Evolutionary conservation across 768 basidiomycete genomes (phyloP).

Genomic region (Mycena pura): DNA sequence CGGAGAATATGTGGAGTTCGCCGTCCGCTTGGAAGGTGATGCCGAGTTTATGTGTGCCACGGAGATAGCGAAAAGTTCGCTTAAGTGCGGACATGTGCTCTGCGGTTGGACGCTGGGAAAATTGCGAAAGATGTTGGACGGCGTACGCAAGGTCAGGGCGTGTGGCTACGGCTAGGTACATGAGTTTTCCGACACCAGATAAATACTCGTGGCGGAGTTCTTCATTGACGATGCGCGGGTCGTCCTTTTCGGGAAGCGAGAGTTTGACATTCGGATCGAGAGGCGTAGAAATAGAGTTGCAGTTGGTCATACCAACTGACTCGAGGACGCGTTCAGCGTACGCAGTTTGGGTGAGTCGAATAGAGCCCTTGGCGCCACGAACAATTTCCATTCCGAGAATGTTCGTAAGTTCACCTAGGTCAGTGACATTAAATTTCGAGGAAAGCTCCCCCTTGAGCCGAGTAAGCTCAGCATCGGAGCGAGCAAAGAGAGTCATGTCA

Average conservation of each 20-base stretch:
- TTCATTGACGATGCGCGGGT: background rate
- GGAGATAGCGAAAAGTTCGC: slow-evolving; percentile 44
- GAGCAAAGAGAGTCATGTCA: slow-evolving; percentile 30
- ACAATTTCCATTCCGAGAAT: slow-evolving; percentile 34
- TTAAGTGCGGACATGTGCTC: slow-evolving; percentile 43
- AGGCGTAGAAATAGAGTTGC: slow-evolving; percentile 22
- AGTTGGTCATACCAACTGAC: slow-evolving; percentile 18
- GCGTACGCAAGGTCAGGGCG: slow-evolving; percentile 43
- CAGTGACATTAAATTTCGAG: slow-evolving; percentile 18
- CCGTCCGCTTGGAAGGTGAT: slow-evolving; percentile 10
- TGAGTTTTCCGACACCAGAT: slow-evolving; percentile 35
- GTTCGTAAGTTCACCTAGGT: slow-evolving; percentile 21
- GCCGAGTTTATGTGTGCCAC: slow-evolving; percentile 23
- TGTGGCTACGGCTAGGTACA: slow-evolving; percentile 37
- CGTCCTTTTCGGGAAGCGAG: background rate
- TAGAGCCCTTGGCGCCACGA: slow-evolving; percentile 7
- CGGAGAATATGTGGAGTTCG: slow-evolving; percentile 9
- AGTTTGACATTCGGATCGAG: slow-evolving; percentile 29
- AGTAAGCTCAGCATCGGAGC: background rate
- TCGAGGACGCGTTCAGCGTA: slow-evolving; percentile 25
- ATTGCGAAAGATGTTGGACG: slow-evolving; percentile 36
- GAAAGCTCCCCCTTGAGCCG: slow-evolving; percentile 22
- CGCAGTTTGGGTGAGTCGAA: slow-evolving; percentile 20
- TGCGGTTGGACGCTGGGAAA: slow-evolving; percentile 31
- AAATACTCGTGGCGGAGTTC: slow-evolving; percentile 27